phyloP scores from a whole-genome alignment of 495 filamentous ascomycete genomes.

The Aspergillus egyptiacus region DNA sequence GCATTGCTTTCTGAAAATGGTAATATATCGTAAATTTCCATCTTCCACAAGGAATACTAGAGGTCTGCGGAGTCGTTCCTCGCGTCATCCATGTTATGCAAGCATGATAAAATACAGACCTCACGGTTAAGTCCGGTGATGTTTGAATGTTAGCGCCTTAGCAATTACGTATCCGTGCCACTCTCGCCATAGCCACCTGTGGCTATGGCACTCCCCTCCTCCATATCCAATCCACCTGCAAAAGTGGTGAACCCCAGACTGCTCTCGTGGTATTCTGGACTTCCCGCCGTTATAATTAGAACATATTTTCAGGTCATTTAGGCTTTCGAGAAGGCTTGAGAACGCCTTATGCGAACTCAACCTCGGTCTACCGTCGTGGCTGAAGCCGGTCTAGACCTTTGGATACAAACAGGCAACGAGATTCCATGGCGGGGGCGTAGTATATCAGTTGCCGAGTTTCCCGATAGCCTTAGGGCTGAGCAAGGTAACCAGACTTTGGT shows the following conservation, averaged over 20 bases:
- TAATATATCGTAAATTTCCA: not conserved
- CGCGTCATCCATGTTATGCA: slow-evolving; percentile 2
- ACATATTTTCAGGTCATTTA: not conserved
- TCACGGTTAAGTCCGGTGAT: not conserved
- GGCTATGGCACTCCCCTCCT: not conserved
- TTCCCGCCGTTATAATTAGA: no score
- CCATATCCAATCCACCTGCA: not conserved
- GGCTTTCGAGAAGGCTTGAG: not conserved
- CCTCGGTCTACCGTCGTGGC: not conserved
- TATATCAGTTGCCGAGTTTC: not conserved
- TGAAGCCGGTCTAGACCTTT: not conserved
- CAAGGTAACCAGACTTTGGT: no score
- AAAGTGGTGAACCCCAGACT: no score
- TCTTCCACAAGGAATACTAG: not conserved
- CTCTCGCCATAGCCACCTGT: not conserved
- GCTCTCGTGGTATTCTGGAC: no score
- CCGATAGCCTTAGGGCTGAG: slow-evolving; percentile 3
- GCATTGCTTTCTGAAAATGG: not conserved
- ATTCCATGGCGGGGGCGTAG: not conserved
- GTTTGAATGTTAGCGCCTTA: not conserved
- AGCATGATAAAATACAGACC: not conserved
- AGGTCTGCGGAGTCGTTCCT: not conserved
- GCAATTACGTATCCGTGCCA: not conserved
- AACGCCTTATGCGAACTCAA: not conserved
- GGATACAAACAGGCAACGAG: slow-evolving; percentile 2